Evolutionary conservation across 805 yeast species (phyloP).

Genomic region (Candida rishiriensis): DNA sequence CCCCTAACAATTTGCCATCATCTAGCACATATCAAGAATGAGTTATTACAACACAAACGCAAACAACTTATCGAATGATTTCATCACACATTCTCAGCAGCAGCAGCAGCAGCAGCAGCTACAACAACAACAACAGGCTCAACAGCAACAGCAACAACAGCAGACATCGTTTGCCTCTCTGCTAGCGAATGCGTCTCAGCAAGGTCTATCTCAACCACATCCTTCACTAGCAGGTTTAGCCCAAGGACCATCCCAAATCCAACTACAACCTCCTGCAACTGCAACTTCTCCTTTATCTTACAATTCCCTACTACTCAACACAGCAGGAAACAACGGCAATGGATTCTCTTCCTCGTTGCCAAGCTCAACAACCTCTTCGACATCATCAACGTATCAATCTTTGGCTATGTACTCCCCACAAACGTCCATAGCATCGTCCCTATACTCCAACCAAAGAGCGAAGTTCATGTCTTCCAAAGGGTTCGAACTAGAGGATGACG

Average conservation of each 20-base stretch:
- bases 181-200: constrained; percentile 15
- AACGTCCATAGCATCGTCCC: constrained; percentile 19
- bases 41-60: no score
- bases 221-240: constrained; percentile 1
- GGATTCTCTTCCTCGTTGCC: constrained; percentile 3
- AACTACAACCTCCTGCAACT: background rate
- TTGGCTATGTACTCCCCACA: constrained; percentile 24
- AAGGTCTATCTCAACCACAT: constrained; percentile 7
- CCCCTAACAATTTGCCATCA: no score
- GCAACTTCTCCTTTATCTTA: constrained; percentile 13
- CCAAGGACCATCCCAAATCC: constrained; percentile 1
- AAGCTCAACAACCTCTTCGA: constrained; percentile 11
- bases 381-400: constrained; percentile 21
- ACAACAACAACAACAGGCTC: constrained; percentile 4
- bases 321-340: background rate
- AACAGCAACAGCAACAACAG: constrained; percentile 5
- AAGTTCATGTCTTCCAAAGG: constrained; percentile 56
- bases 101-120: constrained; percentile 1
- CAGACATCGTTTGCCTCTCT: constrained; percentile 7
- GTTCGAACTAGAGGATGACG: constrained; percentile 58
- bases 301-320: constrained; percentile 9
- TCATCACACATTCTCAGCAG: background rate
- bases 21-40: no score
- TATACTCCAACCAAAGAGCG: constrained; percentile 34
- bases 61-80: background rate